Conservation (phyloP, 805 yeast genomes). For the Myxozyma vanderwaltii region DNA sequence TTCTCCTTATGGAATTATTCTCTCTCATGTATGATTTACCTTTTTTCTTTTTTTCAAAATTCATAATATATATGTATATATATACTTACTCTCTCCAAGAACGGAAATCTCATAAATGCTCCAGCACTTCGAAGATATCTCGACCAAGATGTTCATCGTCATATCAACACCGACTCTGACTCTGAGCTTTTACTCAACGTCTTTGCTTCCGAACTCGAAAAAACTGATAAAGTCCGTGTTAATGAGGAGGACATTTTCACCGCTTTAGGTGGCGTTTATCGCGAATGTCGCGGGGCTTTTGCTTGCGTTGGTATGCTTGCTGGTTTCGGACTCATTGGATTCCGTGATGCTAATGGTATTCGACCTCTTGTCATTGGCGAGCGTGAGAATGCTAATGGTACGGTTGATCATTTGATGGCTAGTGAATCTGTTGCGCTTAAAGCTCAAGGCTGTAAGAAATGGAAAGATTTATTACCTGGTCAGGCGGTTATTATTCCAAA, state of each 20-base stretch:
- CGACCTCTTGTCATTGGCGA: conserved; percentile 89
- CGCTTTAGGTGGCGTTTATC: conserved; percentile 78
- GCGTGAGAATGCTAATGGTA: conserved; percentile 67
- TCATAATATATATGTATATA: neutral
- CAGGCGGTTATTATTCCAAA: conserved; percentile 95
- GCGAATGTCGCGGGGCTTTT: conserved; percentile 89
- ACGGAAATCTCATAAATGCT: conserved; percentile 93
- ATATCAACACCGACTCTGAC: conserved; percentile 91
- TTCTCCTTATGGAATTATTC: conserved; percentile 89
- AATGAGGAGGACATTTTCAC: conserved; percentile 84
- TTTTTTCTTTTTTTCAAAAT: neutral
- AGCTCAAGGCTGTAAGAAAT: conserved; percentile 81
- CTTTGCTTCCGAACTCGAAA: conserved; percentile 88
- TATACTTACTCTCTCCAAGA: conserved; percentile 8
- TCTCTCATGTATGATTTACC: conserved; percentile 57
- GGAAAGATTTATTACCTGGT: conserved; percentile 87
- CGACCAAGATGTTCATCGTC: conserved; percentile 94
- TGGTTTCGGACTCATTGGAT: conserved; percentile 88
- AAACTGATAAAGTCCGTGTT: conserved; percentile 89
- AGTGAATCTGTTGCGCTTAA: conserved; percentile 92
- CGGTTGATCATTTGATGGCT: conserved; percentile 88
- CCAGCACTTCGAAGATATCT: conserved; percentile 71
- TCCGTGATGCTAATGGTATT: conserved; percentile 96
- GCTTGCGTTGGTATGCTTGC: conserved; percentile 95
- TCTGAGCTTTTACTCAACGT: conserved; percentile 86